Percentiles rank a stretch among this genome's conserved stretches.
Evolutionary conservation across 78 protist species (phyloP).

Genomic region (Cyanophora paradoxa): DNA sequence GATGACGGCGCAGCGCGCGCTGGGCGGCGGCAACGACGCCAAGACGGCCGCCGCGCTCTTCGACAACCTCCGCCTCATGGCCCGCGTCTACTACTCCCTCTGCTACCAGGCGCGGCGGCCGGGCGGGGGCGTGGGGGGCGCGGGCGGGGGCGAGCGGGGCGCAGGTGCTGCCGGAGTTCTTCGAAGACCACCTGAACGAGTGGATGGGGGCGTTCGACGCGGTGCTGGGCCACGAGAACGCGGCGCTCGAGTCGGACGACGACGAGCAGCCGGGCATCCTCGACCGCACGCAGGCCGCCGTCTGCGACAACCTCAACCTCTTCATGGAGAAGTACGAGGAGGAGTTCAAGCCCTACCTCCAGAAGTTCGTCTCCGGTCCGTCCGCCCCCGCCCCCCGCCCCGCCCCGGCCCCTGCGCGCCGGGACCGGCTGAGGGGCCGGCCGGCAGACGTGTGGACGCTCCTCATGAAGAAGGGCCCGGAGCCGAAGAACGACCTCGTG

Average conservation of each 20-base stretch:
- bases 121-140: too few relatives aligned
- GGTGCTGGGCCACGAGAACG: conserved; percentile 9
- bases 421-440: too few relatives aligned
- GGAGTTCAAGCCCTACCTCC: conserved; percentile 51
- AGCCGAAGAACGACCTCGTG: conserved; percentile 10
- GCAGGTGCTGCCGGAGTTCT: conserved; percentile 66
- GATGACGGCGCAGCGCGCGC: background rate
- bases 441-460: conserved; percentile 4
- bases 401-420: too few relatives aligned
- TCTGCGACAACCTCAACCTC: conserved; percentile 24
- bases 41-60: background rate
- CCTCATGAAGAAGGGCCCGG: conserved; percentile 1
- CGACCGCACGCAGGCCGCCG: conserved; percentile 6
- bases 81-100: background rate
- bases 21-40: background rate
- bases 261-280: conserved; percentile 16
- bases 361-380: conserved; percentile 43
- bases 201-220: conserved; percentile 45
- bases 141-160: background rate
- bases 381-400: too few relatives aligned
- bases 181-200: conserved; percentile 63
- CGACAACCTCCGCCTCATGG: background rate
- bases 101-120: background rate
- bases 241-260: background rate
- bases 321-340: conserved; percentile 52